Evolutionary conservation across 2,329 filamentous ascomycete genomes (phyloP).

Genomic region (Diplodia sapinea): DNA sequence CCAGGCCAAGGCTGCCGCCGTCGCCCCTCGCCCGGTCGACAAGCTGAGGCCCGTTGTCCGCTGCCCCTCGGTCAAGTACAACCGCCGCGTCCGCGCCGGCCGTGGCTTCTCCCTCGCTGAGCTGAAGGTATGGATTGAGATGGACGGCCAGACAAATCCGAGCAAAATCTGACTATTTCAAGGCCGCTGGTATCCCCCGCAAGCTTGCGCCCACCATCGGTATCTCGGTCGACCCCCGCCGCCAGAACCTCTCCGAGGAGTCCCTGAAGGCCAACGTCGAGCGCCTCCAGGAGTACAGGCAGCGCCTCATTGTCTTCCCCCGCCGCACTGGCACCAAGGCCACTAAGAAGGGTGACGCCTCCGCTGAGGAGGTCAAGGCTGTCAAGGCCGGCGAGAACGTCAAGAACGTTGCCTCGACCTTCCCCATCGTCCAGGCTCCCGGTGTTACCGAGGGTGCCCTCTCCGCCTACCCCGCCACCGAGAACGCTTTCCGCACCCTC

Average conservation of each 20-base stretch:
- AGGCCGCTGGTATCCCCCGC: slow-evolving; percentile 96
- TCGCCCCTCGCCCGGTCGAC: slow-evolving; percentile 97
- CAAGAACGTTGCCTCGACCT: slow-evolving; percentile 60
- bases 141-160: neutral
- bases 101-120: slow-evolving; percentile 97
- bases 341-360: slow-evolving; percentile 89
- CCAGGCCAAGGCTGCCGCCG: slow-evolving; percentile 89
- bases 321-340: slow-evolving; percentile 78
- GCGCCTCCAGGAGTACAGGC: slow-evolving; percentile 97
- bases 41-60: slow-evolving; percentile 94
- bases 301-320: slow-evolving; percentile 96
- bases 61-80: slow-evolving; percentile 99
- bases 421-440: slow-evolving; percentile 74
- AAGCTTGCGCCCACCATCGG: slow-evolving; percentile 94
- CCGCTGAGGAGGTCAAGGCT: slow-evolving; percentile 80
- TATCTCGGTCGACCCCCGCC: slow-evolving; percentile 94
- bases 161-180: slow-evolving; percentile 32
- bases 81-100: slow-evolving; percentile 94
- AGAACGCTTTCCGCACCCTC: slow-evolving; percentile 85
- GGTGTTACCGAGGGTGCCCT: slow-evolving; percentile 84
- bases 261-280: slow-evolving; percentile 92
- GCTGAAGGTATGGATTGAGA: slow-evolving; percentile 78
- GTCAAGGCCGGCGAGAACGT: slow-evolving; percentile 62
- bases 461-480: slow-evolving; percentile 71
- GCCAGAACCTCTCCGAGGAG: slow-evolving; percentile 97